A percentile compares a stretch with the other conserved stretches of the same genome.
phyloP scores from a whole-genome alignment of 768 basidiomycete genomes.

The Pleurotus salmoneostramineus region DNA sequence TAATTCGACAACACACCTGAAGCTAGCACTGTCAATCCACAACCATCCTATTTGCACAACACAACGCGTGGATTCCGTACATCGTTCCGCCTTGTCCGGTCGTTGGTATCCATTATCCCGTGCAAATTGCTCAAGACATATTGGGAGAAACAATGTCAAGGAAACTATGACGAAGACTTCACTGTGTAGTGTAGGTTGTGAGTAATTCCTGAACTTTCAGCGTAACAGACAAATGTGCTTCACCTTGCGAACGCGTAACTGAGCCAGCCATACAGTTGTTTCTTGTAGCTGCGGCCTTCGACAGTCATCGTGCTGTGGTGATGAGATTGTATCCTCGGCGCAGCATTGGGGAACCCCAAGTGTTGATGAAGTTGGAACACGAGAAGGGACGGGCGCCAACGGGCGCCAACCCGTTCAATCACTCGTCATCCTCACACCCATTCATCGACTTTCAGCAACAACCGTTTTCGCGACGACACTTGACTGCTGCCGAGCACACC shows the following conservation, averaged over 20 bases:
- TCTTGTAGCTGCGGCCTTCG: constrained; percentile 24
- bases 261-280: constrained; percentile 69
- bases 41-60: constrained; percentile 78
- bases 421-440: too few relatives aligned
- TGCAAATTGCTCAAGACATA: constrained; percentile 85
- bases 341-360: too few relatives aligned
- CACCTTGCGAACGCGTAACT: constrained; percentile 85
- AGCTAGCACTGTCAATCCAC: constrained; percentile 92
- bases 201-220: too few relatives aligned
- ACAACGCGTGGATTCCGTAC: constrained; percentile 58
- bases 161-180: constrained; percentile 83
- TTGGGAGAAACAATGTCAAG: constrained; percentile 77
- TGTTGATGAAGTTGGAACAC: too few relatives aligned
- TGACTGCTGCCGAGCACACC: too few relatives aligned
- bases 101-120: constrained; percentile 80
- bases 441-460: too few relatives aligned
- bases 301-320: constrained; percentile 1
- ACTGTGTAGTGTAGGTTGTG: constrained; percentile 26
- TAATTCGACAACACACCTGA: too few relatives aligned
- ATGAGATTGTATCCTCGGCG: background rate
- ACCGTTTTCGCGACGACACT: too few relatives aligned
- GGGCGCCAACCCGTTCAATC: too few relatives aligned
- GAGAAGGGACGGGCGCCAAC: too few relatives aligned
- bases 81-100: constrained; percentile 64
- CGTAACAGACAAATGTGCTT: too few relatives aligned